Conservation (phyloP, 129 eudicot species). For the Sambucus nigra region DNA sequence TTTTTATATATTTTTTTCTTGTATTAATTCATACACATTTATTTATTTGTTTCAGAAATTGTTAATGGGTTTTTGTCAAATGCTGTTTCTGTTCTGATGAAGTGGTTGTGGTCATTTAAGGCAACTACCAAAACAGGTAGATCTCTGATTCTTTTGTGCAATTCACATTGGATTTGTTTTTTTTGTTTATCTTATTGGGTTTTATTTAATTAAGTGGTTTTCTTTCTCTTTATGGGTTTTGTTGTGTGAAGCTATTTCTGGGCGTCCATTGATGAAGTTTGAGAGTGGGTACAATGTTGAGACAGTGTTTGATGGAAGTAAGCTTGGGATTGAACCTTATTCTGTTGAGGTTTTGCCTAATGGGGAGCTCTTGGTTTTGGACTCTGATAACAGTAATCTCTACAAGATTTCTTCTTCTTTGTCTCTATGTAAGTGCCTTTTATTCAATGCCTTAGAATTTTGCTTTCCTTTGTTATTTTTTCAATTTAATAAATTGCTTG, state of each 20-base stretch:
- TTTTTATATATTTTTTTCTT: constrained; percentile 5
- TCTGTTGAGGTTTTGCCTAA: constrained; percentile 66
- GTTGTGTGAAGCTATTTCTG: constrained; percentile 41
- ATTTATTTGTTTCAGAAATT: constrained; percentile 42
- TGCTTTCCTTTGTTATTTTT: background rate
- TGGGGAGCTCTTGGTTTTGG: constrained; percentile 89
- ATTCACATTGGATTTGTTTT: constrained; percentile 3
- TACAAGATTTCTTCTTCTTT: constrained; percentile 91
- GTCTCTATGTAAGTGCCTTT: constrained; percentile 58
- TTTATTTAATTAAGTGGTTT: background rate
- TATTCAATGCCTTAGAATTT: background rate
- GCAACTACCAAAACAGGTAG: constrained; percentile 75
- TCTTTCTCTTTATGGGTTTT: background rate
- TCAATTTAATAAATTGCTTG: background rate
- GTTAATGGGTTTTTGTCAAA: constrained; percentile 77
- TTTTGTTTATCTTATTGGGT: constrained; percentile 1
- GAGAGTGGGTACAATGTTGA: constrained; percentile 91
- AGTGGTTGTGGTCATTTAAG: constrained; percentile 77
- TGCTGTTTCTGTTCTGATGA: constrained; percentile 52
- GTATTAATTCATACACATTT: constrained; percentile 9
- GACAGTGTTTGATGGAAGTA: constrained; percentile 98
- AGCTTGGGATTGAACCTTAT: constrained; percentile 96
- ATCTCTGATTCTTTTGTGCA: constrained; percentile 15
- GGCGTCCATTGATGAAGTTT: constrained; percentile 90
- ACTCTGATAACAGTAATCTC: constrained; percentile 86